Evolutionary conservation across 2,329 filamentous ascomycete species (phyloP), one percentile per base, ranked within the genome.

Genomic region (Sphaerulina musiva): DNA sequence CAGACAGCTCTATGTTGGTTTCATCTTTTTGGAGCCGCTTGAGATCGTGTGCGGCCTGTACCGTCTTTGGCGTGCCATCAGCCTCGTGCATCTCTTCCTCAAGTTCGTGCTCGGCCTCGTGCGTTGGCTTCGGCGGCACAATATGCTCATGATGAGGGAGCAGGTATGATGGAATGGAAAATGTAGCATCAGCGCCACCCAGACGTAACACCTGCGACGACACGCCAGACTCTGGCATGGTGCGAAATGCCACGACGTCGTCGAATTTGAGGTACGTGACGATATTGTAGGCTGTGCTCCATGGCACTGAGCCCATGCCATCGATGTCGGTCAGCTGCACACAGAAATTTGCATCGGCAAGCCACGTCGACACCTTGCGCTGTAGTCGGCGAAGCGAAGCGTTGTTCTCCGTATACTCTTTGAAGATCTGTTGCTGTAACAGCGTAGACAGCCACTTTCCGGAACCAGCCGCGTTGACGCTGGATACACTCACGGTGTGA

Each of bases 81-180:
- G 73, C 70, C 32, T 75, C 64, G 4, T 71, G 64, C 8, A 77
- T 67, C 12, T 72, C 67, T 4, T 69, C 63, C 44, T 73, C 66
- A 6, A 72, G 63, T 11, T 70, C 63, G 43, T 66, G 31, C 42
- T 68, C 58, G 17, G 70, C 66, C 31, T 68, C 54, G 2, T 54
- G n/a, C 3, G 72, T 73, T 1, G 73, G 71, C 14, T 64, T 62
- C 0, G 66, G 55, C 6, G 78, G 78, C 10, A 80, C 62, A 4
- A 80, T 65, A 60, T 80, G 78, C 54, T 80, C 78, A 59, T 80
- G 78, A 58, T 79, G 78, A 5, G 78, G 78, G 5, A 80, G 69
- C 1, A 81, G 64, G 59, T 73, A 78, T 5, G 69, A 72, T 0
- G 78, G 78, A 8, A 80, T 69, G 2, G 69, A 68, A 46, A 80